A percentile compares a stretch with the other conserved stretches of the same genome.
Evolutionary conservation across 352 stramenopile species (phyloP).

Genomic region (Pilasporangium apinafurcum): DNA sequence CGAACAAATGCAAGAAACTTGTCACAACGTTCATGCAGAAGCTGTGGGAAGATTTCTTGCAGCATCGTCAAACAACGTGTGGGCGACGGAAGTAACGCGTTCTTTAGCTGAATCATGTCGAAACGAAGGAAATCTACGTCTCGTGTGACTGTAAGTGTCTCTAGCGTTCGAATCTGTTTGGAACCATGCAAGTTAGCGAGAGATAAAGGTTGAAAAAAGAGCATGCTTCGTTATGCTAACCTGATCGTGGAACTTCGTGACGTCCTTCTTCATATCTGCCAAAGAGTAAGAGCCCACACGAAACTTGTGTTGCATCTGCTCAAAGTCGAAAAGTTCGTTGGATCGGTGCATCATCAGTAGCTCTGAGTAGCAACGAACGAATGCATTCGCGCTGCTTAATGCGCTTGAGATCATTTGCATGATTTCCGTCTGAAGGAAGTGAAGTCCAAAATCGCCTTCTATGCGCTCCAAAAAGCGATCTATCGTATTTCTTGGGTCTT

Average conservation of each 20-base stretch:
- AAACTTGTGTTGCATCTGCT: slow-evolving; percentile 31
- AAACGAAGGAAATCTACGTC: slow-evolving; percentile 40
- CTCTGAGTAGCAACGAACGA: slow-evolving; percentile 24
- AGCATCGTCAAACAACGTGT: slow-evolving; percentile 29
- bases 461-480: slow-evolving; percentile 26
- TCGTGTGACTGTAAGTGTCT: slow-evolving; percentile 6
- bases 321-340: slow-evolving; percentile 48
- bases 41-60: slow-evolving; percentile 23
- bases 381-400: slow-evolving; percentile 9
- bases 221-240: slow-evolving; percentile 13
- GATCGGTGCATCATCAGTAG: slow-evolving; percentile 22
- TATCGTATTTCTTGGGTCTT: background rate
- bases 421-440: slow-evolving; percentile 26
- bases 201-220: slow-evolving; percentile 1
- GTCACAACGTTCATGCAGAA: slow-evolving; percentile 39
- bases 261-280: slow-evolving; percentile 27
- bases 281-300: slow-evolving; percentile 36
- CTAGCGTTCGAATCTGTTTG: slow-evolving; percentile 11
- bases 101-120: slow-evolving; percentile 27
- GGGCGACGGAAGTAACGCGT: slow-evolving; percentile 32
- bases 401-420: slow-evolving; percentile 26
- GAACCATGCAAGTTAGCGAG: background rate
- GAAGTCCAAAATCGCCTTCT: slow-evolving; percentile 21
- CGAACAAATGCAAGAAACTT: slow-evolving; percentile 37
- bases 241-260: slow-evolving; percentile 27